Percentiles rank a stretch among this genome's conserved stretches.
Evolutionary conservation across 1,139 yeast genomes (phyloP).

Genomic region (Lodderomyces orthopsilosis): DNA sequence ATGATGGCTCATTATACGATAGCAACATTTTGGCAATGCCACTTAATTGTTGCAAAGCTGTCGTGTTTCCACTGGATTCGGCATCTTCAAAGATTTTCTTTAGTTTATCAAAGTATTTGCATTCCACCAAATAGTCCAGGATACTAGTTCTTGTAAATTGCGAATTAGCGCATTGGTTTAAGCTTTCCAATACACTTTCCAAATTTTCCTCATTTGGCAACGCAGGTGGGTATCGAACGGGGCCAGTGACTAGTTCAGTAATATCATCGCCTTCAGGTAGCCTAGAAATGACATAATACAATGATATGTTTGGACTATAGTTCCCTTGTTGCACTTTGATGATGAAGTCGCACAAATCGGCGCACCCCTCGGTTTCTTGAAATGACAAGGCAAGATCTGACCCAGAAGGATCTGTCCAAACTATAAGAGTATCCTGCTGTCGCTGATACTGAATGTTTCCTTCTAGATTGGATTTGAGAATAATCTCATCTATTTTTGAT

Average conservation of each 20-base stretch:
- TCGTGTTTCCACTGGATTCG: conserved; percentile 50
- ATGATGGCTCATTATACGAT: conserved; percentile 64
- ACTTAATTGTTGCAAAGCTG: conserved; percentile 61
- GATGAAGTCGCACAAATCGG: conserved; percentile 76
- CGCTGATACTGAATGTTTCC: conserved; percentile 85
- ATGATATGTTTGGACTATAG: conserved; percentile 64
- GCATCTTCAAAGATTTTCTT: conserved; percentile 51
- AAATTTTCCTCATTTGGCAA: conserved; percentile 50
- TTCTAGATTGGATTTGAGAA: conserved; percentile 64
- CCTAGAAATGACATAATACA: conserved; percentile 67
- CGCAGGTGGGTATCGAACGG: conserved; percentile 61
- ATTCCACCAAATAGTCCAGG: conserved; percentile 47
- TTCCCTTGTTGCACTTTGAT: conserved; percentile 60
- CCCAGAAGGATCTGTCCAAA: conserved; percentile 84
- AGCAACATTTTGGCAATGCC: conserved; percentile 69
- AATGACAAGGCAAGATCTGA: conserved; percentile 86
- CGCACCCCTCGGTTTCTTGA: conserved; percentile 90
- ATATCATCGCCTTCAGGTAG: conserved; percentile 38
- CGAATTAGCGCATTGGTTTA: conserved; percentile 59
- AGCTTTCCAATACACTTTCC: conserved; percentile 45
- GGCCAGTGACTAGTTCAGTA: conserved; percentile 82
- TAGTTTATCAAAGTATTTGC: conserved; percentile 53
- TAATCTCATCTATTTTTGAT: conserved; percentile 52
- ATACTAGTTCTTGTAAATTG: conserved; percentile 54
- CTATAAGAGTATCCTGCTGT: conserved; percentile 91